Evolutionary conservation across 2,329 filamentous ascomycete species (phyloP), one percentile per base, ranked within the genome.

Genomic region (Neofusicoccum kwambonambiense): DNA sequence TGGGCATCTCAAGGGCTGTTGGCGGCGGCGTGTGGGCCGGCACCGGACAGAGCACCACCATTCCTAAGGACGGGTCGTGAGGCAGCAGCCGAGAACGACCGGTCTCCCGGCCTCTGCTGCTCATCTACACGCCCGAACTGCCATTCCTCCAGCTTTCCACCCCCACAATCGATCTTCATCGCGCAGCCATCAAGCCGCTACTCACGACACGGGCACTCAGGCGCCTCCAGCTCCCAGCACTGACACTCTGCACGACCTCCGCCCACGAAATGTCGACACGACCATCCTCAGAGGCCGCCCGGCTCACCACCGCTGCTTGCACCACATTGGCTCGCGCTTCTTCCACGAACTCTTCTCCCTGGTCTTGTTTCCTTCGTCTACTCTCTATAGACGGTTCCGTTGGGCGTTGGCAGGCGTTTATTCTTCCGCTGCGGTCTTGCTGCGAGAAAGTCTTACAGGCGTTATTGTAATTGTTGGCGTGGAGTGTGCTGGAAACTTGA

Each of bases 1-100:
- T 83, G 31, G 81, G 81, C 64, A 82, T 83, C 68, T 81, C 77
- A 67, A 74, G 76, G 51, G 81, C 81, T 15, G 81, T 83, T 3
- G 79, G 81, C 64, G 81, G 81, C 42, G 78, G 79, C 52, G 80
- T 82, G 49, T 82, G 78, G 74, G 74, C 75, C 34, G 73, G 74
- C 62, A 70, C 78, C 19, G 78, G 77, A 60, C 71, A 73, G 68
- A 73, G 70, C 64, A 74, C 73, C 71, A 70, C 70, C 67, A 77
- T 77, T 51, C 67, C 66, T 44, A 61, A 63, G 27, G 56, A 63
- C 51, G 57, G 27, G 15, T 44, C 44, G 13, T 65, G 63, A 65
- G 8, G 42, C 39, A 22, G 47, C 56, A 13, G 44, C 17, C 9
- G 54, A 58, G 54, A 45, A 45, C 27, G 17, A 34, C 22, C 34